phyloP scores from a whole-genome alignment of 1,284 basidiomycete species.

The Phylloporus sp. region DNA sequence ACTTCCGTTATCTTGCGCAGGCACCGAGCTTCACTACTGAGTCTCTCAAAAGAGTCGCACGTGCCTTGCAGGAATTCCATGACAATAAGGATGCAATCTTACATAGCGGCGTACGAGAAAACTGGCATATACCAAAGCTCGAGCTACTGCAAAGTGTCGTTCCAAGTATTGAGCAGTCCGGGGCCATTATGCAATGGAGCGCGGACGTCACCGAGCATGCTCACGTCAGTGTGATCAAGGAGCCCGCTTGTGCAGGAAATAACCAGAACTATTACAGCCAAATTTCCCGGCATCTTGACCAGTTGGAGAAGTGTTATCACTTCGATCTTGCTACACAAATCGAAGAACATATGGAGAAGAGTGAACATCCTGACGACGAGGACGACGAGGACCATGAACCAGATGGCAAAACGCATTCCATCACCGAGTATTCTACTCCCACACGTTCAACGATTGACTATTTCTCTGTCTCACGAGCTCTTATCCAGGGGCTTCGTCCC shows the following conservation, averaged over 20 bases:
- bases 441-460: neutral
- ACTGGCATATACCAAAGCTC: conserved; percentile 13
- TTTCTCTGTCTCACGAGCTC: neutral
- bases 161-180: no score
- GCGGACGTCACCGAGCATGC: conserved; percentile 6
- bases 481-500: neutral
- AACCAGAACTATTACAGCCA: conserved; percentile 5
- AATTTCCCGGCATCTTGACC: neutral
- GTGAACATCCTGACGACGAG: neutral
- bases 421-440: neutral
- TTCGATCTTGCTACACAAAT: neutral
- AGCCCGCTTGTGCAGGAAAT: neutral
- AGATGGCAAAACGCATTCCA: neutral
- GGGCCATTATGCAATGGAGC: conserved; percentile 4
- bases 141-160: no score
- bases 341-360: neutral
- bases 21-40: conserved; percentile 7
- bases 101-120: neutral
- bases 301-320: neutral
- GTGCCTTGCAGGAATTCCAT: conserved; percentile 17
- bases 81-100: conserved; percentile 13
- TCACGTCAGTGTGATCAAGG: conserved; percentile 7
- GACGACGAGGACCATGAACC: neutral
- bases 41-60: neutral
- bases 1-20: conserved; percentile 14